Conservation (phyloP, 1,284 basidiomycete genomes). For the Thelephora terrestris region DNA sequence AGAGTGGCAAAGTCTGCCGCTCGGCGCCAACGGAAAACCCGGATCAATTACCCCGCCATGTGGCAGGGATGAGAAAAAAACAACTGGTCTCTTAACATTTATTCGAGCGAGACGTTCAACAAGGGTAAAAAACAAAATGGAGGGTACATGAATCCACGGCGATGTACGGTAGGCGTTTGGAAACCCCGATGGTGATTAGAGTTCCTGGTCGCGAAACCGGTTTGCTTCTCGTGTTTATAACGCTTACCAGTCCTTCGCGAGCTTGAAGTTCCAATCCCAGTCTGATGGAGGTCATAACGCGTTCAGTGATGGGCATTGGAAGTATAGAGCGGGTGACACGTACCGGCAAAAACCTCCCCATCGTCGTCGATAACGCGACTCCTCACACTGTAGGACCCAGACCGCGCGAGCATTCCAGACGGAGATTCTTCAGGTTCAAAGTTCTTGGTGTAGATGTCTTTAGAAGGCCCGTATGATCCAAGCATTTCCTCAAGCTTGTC, state of each 20-base stretch:
- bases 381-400: slow-evolving; percentile 64
- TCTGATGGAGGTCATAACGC: slow-evolving; percentile 32
- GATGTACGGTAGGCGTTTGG: too few species aligned
- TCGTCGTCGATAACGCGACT: slow-evolving; percentile 84
- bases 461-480: slow-evolving; percentile 72
- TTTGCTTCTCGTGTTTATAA: neutral
- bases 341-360: slow-evolving; percentile 64
- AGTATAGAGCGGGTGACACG: slow-evolving; percentile 15
- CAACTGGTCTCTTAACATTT: too few species aligned
- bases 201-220: neutral
- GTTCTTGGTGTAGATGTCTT: slow-evolving; percentile 54
- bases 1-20: too few species aligned
- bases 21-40: too few species aligned
- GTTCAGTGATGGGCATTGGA: neutral
- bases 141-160: too few species aligned
- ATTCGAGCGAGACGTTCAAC: too few species aligned
- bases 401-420: slow-evolving; percentile 73
- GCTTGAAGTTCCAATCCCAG: slow-evolving; percentile 76
- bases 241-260: slow-evolving; percentile 75
- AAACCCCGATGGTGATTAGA: too few species aligned
- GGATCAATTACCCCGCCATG: too few species aligned
- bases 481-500: slow-evolving; percentile 89
- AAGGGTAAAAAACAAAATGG: too few species aligned
- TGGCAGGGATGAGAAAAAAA: too few species aligned
- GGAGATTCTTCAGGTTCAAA: slow-evolving; percentile 75